A percentile compares a stretch with the other conserved stretches of the same genome.
These are phyloP conservation scores for Umbelopsis ramanniana DNA, from an alignment of 192 early-diverging fungal species.

Conservation along the genomic window DNA sequence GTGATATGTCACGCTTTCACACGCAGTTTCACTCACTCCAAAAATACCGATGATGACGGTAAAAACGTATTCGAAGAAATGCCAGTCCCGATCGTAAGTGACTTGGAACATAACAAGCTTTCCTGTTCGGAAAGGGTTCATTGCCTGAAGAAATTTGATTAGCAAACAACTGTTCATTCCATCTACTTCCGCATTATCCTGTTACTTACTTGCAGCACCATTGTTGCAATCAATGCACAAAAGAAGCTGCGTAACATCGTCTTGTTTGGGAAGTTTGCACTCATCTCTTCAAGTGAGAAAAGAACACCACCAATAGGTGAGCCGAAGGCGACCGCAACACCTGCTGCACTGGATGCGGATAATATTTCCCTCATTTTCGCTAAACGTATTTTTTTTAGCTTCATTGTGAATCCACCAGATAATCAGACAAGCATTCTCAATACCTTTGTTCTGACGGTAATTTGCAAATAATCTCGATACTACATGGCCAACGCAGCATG, in stretches of 20 bases:
- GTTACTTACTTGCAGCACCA: constrained; percentile 72
- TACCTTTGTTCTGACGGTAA: constrained; percentile 81
- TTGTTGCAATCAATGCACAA: constrained; percentile 93
- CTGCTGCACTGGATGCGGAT: constrained; percentile 89
- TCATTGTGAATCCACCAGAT: constrained; percentile 14
- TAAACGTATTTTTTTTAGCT: background rate
- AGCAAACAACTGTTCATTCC: constrained; percentile 1
- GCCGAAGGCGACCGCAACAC: constrained; percentile 97
- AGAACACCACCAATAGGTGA: constrained; percentile 90
- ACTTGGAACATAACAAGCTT: constrained; percentile 98
- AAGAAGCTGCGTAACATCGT: constrained; percentile 98
- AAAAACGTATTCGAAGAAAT: constrained; percentile 89
- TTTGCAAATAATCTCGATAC: constrained; percentile 76
- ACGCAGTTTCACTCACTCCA: constrained; percentile 59
- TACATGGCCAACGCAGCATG: constrained; percentile 92
- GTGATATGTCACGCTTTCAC: background rate
- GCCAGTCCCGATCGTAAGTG: constrained; percentile 91
- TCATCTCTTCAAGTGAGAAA: constrained; percentile 84
- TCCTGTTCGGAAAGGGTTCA: constrained; percentile 96
- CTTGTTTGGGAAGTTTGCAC: constrained; percentile 91
- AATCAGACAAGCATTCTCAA: background rate
- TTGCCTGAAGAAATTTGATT: constrained; percentile 44
- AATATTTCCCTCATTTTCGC: constrained; percentile 84
- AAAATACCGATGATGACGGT: constrained; percentile 79
- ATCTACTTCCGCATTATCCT: background rate